Base-by-base conservation (phyloP, 139 green algal genomes). In the Pleodorina starrii region DNA sequence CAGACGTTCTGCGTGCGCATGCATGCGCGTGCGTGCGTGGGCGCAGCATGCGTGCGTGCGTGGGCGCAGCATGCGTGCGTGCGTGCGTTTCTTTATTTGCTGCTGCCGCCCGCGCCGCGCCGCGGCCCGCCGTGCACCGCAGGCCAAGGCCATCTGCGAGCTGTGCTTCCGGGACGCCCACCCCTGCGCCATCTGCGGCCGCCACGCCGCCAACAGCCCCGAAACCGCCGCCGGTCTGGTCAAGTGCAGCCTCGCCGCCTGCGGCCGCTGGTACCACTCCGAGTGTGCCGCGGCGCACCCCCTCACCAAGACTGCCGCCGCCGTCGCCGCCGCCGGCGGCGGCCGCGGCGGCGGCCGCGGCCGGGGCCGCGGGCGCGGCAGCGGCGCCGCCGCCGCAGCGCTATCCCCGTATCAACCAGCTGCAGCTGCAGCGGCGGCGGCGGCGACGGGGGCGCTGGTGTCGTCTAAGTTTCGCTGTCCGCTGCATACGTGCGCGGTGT, bases 401-500 rank as follows among this genome's bases (percentile, higher is more conserved):
- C n/a, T n/a, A n/a, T n/a, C n/a, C n/a, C n/a, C n/a, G n/a, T n/a
- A n/a, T n/a, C n/a, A n/a, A n/a, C n/a, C n/a, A n/a, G n/a, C n/a
- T n/a, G n/a, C n/a, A n/a, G n/a, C n/a, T n/a, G n/a, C 74, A 43
- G 74, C 27, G 32, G 75, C 32, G 32, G 48, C 32, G n/a, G 32
- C 32, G 46, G 48, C 29, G 43, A n/a, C n/a, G 54, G 36, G 17
- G 32, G 16, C 32, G 5, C 16, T 6, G 68, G 25, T 25, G 79
- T 91, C 63, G 17, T 1, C 19, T 9, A 86, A 86, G 79, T 86
- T 86, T 40, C 78, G 90, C 35, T 95, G 92, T 86, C 89, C 91
- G 12, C 71, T 90, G 68, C 92, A 95, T 85, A 93, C 91, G 69
- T 95, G 93, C 54, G 72, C 83, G 1, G 40, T 46, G 16, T 94